phyloP scores from a whole-genome alignment of 768 basidiomycete species.

The Chalciporus piperatus region DNA sequence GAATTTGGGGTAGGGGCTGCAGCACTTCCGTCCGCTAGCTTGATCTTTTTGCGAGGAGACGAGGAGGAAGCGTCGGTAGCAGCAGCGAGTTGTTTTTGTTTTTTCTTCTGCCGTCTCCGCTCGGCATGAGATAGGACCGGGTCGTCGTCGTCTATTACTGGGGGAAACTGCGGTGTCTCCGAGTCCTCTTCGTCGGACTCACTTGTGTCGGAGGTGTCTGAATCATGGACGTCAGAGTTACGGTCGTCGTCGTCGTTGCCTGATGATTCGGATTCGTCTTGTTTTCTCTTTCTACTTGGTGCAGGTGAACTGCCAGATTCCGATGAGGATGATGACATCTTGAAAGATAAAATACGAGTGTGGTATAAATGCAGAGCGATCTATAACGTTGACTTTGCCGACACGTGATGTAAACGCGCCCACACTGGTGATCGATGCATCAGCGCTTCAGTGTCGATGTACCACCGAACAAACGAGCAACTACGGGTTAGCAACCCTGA shows the following conservation, averaged over 20 bases:
- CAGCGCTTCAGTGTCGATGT: no score
- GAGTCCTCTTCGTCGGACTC: conserved; percentile 7
- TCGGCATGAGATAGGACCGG: conserved; percentile 76
- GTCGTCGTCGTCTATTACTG: conserved; percentile 27
- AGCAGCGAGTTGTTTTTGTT: conserved; percentile 15
- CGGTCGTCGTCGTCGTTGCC: conserved; percentile 28
- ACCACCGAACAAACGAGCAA: no score
- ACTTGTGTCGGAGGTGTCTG: conserved; percentile 14
- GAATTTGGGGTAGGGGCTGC: background rate
- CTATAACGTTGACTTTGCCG: background rate
- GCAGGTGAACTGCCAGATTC: conserved; percentile 31
- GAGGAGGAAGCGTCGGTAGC: background rate
- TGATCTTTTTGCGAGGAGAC: conserved; percentile 43
- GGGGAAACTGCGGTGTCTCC: conserved; percentile 5
- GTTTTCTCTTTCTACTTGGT: conserved; percentile 23
- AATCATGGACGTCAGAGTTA: background rate
- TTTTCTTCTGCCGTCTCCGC: conserved; percentile 59
- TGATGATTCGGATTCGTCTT: conserved; percentile 15
- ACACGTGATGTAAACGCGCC: conserved; percentile 10
- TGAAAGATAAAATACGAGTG: conserved; percentile 14
- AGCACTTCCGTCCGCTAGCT: conserved; percentile 32
- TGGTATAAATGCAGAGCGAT: background rate
- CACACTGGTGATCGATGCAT: no score
- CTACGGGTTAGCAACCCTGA: no score
- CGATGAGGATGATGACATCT: conserved; percentile 30